Evolutionary conservation across 371 early-diverging fungal species (phyloP).

Genomic region (Smittium culicis): DNA sequence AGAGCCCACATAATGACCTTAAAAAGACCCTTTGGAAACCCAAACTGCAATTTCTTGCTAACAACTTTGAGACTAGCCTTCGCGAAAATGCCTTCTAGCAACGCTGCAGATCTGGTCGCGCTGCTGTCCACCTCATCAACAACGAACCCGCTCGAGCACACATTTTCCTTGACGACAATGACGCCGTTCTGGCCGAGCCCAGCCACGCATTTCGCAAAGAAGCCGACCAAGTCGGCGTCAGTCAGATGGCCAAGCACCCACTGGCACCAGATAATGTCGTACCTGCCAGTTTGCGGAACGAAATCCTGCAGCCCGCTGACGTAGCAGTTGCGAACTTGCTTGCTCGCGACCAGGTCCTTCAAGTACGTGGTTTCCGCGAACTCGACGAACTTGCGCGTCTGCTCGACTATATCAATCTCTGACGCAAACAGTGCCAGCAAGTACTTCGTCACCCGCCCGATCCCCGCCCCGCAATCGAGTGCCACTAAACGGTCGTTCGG

Average conservation of each 20-base stretch:
- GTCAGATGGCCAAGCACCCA: conserved; percentile 84
- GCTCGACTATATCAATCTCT: conserved; percentile 84
- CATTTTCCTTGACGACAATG: conserved; percentile 85
- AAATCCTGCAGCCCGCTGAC: conserved; percentile 73
- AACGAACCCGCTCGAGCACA: conserved; percentile 43
- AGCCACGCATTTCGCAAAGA: conserved; percentile 60
- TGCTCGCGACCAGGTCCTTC: conserved; percentile 36
- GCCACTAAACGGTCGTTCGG: too few relatives aligned
- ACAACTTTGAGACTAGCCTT: conserved; percentile 54
- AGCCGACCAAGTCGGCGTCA: conserved; percentile 67
- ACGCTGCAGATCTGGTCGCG: conserved; percentile 59
- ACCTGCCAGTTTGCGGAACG: conserved; percentile 48
- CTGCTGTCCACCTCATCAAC: conserved; percentile 76
- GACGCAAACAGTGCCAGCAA: conserved; percentile 60
- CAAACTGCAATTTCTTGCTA: conserved; percentile 56
- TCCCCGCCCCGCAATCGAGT: conserved; percentile 84
- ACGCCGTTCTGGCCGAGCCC: conserved; percentile 60
- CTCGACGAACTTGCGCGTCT: conserved; percentile 56
- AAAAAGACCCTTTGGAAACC: conserved; percentile 68
- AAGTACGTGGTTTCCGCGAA: conserved; percentile 48
- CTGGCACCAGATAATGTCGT: conserved; percentile 91
- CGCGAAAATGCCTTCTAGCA: conserved; percentile 52
- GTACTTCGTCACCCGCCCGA: conserved; percentile 82
- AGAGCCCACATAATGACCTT: conserved; percentile 70
- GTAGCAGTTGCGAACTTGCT: conserved; percentile 43